These are phyloP conservation scores for Crithidia sp. DNA, from an alignment of 208 protist species.

Conservation along the genomic window DNA sequence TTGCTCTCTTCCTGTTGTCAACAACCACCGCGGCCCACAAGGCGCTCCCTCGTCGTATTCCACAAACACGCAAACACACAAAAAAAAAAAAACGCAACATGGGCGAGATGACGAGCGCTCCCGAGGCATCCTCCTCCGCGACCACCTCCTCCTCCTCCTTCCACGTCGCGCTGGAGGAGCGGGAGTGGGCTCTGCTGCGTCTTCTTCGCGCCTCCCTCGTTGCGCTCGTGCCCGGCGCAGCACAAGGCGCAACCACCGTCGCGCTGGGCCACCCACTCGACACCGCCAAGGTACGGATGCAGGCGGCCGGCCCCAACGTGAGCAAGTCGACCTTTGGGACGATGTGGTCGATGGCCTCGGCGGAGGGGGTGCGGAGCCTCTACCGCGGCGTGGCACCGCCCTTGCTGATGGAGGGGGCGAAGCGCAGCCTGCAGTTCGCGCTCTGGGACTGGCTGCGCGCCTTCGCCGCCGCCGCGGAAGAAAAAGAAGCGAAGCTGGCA, in stretches of 20 bases:
- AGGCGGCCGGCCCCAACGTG: constrained; percentile 62
- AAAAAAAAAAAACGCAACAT: not conserved
- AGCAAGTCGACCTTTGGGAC: constrained; percentile 48
- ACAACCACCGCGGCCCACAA: no score
- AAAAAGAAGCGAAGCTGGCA: not conserved
- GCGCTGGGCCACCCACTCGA: constrained; percentile 87
- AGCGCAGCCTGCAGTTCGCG: constrained; percentile 89
- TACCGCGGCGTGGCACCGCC: constrained; percentile 85
- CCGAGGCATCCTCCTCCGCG: not conserved
- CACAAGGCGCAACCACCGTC: constrained; percentile 73
- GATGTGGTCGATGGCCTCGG: constrained; percentile 57
- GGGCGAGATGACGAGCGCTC: not conserved
- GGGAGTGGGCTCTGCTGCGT: constrained; percentile 9
- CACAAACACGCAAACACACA: no score
- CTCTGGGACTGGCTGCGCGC: constrained; percentile 73
- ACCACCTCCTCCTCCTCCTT: not conserved
- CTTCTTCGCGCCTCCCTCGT: constrained; percentile 19
- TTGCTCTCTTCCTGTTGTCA: no score
- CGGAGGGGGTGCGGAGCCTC: constrained; percentile 75
- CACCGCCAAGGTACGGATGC: constrained; percentile 91
- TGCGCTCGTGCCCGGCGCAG: constrained; percentile 75
- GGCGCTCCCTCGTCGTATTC: no score
- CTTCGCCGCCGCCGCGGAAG: not conserved
- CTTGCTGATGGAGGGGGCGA: constrained; percentile 77
- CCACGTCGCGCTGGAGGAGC: not conserved